Percentiles rank a stretch among this genome's conserved stretches.
These are phyloP conservation scores for Thermoascus crustaceus DNA, from an alignment of 2,329 filamentous ascomycete species.

Conservation along the genomic window DNA sequence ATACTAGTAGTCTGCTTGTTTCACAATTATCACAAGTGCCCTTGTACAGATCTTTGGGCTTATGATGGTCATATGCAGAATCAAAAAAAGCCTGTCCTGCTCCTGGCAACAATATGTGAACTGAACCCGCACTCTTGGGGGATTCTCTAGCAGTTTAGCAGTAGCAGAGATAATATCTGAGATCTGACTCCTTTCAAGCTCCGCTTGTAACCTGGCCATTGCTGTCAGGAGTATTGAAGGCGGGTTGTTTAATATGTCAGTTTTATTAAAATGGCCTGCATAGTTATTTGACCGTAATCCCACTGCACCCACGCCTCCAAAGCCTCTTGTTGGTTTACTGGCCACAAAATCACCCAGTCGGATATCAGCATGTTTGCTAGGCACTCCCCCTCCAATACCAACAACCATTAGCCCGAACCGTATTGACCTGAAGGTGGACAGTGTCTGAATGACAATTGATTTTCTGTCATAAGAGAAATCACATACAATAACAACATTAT, in stretches of 20 bases:
- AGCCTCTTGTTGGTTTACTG: constrained; percentile 13
- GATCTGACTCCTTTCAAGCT: constrained; percentile 3
- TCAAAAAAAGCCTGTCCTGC: constrained; percentile 1
- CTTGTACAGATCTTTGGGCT: neutral
- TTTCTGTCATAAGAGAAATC: constrained; percentile 11
- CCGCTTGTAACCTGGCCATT: constrained; percentile 5
- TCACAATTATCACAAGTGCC: constrained; percentile 1
- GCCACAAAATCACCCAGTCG: constrained; percentile 20
- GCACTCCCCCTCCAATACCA: constrained; percentile 20
- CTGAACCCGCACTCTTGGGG: neutral
- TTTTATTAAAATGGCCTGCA: constrained; percentile 4
- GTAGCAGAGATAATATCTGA: neutral
- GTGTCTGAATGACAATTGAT: constrained; percentile 15
- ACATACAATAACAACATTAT: constrained; percentile 17
- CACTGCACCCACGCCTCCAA: constrained; percentile 16
- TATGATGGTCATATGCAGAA: neutral
- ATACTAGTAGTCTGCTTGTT: neutral
- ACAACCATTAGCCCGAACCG: constrained; percentile 18
- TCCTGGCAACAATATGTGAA: constrained; percentile 1
- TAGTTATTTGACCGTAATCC: constrained; percentile 7
- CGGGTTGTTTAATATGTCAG: constrained; percentile 7
- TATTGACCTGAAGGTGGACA: constrained; percentile 12
- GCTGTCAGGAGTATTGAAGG: constrained; percentile 7
- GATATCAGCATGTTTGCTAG: constrained; percentile 11
- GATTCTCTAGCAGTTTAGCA: neutral